Percentiles rank a stretch among this genome's conserved stretches.
phyloP scores from a whole-genome alignment of 768 basidiomycete species.

The Lanmaoa pseudosensibilis region DNA sequence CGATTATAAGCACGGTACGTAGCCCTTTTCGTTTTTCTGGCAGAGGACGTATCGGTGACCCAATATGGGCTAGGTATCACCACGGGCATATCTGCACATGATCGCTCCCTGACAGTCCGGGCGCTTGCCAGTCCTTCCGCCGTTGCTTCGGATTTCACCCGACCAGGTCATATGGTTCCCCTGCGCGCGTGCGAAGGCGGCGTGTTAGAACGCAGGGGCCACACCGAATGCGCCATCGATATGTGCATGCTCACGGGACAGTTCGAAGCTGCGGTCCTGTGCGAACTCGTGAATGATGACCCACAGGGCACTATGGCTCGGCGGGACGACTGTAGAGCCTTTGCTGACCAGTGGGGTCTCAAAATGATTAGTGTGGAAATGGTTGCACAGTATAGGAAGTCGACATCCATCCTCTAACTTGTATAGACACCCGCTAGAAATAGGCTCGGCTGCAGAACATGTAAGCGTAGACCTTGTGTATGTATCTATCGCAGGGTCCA shows the following conservation, averaged over 20 bases:
- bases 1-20: conserved; percentile 82
- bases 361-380: conserved; percentile 95
- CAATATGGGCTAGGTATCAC: conserved; percentile 61
- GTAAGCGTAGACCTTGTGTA: not conserved
- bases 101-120: conserved; percentile 84
- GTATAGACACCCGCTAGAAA: not conserved
- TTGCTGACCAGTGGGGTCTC: conserved; percentile 86
- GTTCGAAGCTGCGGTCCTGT: conserved; percentile 72
- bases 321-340: conserved; percentile 87
- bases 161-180: conserved; percentile 96
- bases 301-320: conserved; percentile 89
- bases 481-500: not conserved
- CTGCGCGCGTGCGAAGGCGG: conserved; percentile 85
- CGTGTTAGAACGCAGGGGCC: conserved; percentile 82
- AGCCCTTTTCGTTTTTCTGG: not conserved
- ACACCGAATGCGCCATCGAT: conserved; percentile 91
- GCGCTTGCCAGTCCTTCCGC: conserved; percentile 67
- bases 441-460: not conserved
- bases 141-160: conserved; percentile 69
- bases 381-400: conserved; percentile 49
- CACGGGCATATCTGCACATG: conserved; percentile 96
- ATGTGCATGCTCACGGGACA: conserved; percentile 74
- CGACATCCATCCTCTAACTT: not conserved
- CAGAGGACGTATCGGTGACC: not conserved
- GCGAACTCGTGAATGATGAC: conserved; percentile 95